Percentiles rank a stretch among this genome's conserved stretches.
Conservation (phyloP, 2,329 filamentous ascomycete species). For the Fusarium longipes region DNA sequence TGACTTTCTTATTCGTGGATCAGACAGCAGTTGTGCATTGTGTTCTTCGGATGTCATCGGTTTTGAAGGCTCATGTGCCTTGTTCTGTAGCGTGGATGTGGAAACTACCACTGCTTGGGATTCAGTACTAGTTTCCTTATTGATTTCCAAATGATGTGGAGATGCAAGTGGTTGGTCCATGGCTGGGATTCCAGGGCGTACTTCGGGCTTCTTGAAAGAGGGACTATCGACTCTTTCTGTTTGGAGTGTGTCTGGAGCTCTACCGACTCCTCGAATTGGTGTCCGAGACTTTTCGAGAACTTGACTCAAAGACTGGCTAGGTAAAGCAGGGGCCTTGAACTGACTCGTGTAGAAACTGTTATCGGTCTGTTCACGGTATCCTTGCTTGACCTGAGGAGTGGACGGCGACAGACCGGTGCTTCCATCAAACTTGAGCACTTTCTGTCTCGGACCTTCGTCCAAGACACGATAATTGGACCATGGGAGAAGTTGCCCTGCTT, state of each 20-base stretch:
- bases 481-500: slow-evolving; percentile 81
- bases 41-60: slow-evolving; percentile 92
- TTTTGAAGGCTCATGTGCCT: slow-evolving; percentile 52
- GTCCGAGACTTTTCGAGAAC: slow-evolving; percentile 46
- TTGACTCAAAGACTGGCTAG: slow-evolving; percentile 47
- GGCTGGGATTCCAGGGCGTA: not conserved
- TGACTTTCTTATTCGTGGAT: slow-evolving; percentile 87
- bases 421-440: slow-evolving; percentile 72
- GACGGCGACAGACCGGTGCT: slow-evolving; percentile 75
- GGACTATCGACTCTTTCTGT: not conserved
- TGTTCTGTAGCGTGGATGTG: not conserved
- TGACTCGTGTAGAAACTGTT: slow-evolving; percentile 85
- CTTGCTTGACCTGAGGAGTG: slow-evolving; percentile 65
- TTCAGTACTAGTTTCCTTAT: not conserved
- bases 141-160: not conserved
- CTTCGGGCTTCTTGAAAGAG: not conserved
- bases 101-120: not conserved
- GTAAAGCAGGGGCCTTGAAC: slow-evolving; percentile 59
- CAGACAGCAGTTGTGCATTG: slow-evolving; percentile 84
- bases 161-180: not conserved
- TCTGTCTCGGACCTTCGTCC: slow-evolving; percentile 85
- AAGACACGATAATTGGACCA: slow-evolving; percentile 89
- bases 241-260: not conserved
- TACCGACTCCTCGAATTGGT: slow-evolving; percentile 18
- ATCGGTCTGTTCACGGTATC: slow-evolving; percentile 85